Base-by-base conservation (phyloP, 148 eudicot genomes). In the Diospyros kaki region DNA sequence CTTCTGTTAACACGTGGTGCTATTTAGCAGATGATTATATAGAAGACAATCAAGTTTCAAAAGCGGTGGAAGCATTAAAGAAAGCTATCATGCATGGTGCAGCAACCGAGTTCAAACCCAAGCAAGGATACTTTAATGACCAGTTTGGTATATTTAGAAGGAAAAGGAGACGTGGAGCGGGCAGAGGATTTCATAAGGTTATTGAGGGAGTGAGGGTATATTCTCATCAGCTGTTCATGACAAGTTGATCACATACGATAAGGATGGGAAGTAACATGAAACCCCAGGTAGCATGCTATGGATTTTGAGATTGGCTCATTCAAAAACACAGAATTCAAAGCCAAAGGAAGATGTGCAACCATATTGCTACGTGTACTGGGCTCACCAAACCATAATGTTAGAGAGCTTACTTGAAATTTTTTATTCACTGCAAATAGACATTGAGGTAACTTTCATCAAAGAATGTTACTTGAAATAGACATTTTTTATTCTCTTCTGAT, bases 61-160 rank as follows among this genome's bases (percentile, higher is more conserved):
- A 82, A 68, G 87, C 83, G 43, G 79, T 79, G 6, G 81, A 79
- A 64, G 76, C 81, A 0, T 70, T 84, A 68, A 75, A 58, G 79
- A 79, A 79, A 59, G 85, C 85, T 9, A 71, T 82, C 58, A 54
- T 52, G 44, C 51, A n/a, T n/a, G n/a, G n/a, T 40, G 4, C 68
- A 73, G 51, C 63, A 54, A 15, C 76, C 69, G 14, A 15, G 38
- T 28, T 65, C 28, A 58, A 38, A 17, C 13, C 62, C 69, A 39
- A 43, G 42, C n/a, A 60, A 79, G 77, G 74, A 78, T 15, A 72
- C 54, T 2, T 63, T 84, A 46, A 59, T 12, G 18, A 62, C 77
- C 40, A 69, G 80, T 73, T 67, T 84, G 81, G 72, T 63, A 56
- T 79, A 70, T 67, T 74, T 81, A 74, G 79, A 82, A 72, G 72